Conservation (phyloP, 768 basidiomycete genomes). For the Astraeus odoratus region DNA sequence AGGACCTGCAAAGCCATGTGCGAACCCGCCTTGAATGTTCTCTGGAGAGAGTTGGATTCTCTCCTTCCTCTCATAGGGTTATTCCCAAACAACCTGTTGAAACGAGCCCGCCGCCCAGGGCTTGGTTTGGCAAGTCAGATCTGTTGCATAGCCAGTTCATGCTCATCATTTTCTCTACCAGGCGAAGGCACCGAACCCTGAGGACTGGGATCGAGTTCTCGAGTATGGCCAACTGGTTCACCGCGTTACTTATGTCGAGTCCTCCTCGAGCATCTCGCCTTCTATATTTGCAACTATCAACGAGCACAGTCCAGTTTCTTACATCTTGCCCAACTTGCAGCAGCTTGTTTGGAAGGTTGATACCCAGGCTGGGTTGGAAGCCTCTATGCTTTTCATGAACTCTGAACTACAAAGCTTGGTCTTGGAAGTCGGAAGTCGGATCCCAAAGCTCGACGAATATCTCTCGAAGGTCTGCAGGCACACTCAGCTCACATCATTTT, state of each 20-base stretch:
- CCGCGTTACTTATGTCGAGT: slow-evolving; percentile 65
- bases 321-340: slow-evolving; percentile 63
- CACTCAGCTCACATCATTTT: slow-evolving; percentile 58
- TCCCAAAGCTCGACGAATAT: slow-evolving; percentile 55
- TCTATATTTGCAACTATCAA: slow-evolving; percentile 63
- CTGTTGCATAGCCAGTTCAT: neutral
- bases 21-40: slow-evolving; percentile 61
- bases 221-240: slow-evolving; percentile 63
- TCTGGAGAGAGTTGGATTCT: slow-evolving; percentile 78
- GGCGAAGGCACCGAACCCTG: slow-evolving; percentile 54
- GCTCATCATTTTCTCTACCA: slow-evolving; percentile 20
- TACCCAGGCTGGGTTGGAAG: slow-evolving; percentile 57
- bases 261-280: slow-evolving; percentile 52
- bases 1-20: slow-evolving; percentile 70
- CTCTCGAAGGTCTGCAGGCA: slow-evolving; percentile 58
- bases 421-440: slow-evolving; percentile 52
- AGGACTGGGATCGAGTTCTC: slow-evolving; percentile 64
- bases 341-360: slow-evolving; percentile 70
- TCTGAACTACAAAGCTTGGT: slow-evolving; percentile 54
- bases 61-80: slow-evolving; percentile 64
- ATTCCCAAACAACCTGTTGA: slow-evolving; percentile 62
- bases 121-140: slow-evolving; percentile 59
- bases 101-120: slow-evolving; percentile 65
- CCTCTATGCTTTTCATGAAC: slow-evolving; percentile 57
- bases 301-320: slow-evolving; percentile 53